Conservation (phyloP, 805 yeast species). For the Saitoella complicata region DNA sequence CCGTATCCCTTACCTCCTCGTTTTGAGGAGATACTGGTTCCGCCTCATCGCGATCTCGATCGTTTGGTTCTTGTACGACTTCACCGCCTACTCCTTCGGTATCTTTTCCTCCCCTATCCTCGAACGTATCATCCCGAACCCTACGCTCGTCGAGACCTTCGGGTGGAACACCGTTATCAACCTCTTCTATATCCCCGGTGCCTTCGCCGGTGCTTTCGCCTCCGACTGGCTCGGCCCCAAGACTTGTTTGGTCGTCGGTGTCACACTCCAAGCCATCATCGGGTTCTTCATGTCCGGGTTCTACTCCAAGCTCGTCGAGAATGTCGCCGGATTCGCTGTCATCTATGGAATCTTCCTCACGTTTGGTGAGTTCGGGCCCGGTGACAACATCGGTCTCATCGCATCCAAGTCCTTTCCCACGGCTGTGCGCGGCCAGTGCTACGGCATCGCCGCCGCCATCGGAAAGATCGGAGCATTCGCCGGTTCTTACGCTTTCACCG, state of each 20-base stretch:
- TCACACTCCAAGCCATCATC: conserved; percentile 52
- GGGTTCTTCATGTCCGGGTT: conserved; percentile 75
- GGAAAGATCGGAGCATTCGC: conserved; percentile 90
- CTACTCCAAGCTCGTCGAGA: conserved; percentile 36
- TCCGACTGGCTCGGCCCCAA: conserved; percentile 92
- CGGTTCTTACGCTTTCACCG: conserved; percentile 80
- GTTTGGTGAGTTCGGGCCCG: conserved; percentile 75
- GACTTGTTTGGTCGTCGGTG: conserved; percentile 54
- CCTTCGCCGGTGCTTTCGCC: conserved; percentile 66
- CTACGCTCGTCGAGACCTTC: conserved; percentile 50
- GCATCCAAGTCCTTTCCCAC: conserved; percentile 80
- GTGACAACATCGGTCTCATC: conserved; percentile 76
- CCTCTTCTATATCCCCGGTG: conserved; percentile 79
- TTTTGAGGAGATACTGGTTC: conserved; percentile 71
- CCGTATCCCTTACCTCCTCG: conserved; percentile 47
- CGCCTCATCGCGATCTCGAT: conserved; percentile 53
- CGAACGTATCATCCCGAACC: conserved; percentile 37
- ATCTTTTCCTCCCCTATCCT: conserved; percentile 65
- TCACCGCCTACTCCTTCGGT: conserved; percentile 75
- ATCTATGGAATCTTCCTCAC: conserved; percentile 78
- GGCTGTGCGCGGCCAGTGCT: conserved; percentile 77
- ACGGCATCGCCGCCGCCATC: conserved; percentile 78
- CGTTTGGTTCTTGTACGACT: conserved; percentile 87
- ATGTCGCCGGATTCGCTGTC: conserved; percentile 66
- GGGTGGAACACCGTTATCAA: conserved; percentile 90